Evolutionary conservation across 441 rosid genomes (phyloP).

Genomic region (Sinapis alba): DNA sequence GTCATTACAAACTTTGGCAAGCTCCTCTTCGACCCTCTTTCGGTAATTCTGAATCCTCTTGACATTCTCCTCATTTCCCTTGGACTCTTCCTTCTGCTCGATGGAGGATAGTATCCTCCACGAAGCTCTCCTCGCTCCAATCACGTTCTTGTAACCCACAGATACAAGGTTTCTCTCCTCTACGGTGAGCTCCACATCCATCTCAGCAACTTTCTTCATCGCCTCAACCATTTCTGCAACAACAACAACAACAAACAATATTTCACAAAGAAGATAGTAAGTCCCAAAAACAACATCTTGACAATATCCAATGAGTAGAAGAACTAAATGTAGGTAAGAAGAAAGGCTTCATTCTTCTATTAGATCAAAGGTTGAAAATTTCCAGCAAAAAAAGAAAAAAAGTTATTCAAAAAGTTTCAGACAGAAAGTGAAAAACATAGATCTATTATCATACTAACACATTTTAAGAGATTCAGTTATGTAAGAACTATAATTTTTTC

Average conservation of each 20-base stretch:
- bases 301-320: not conserved
- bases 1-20: slow-evolving; percentile 67
- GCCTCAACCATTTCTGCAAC: slow-evolving; percentile 81
- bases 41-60: slow-evolving; percentile 72
- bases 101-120: slow-evolving; percentile 85
- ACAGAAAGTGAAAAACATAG: not conserved
- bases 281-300: not conserved
- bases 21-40: slow-evolving; percentile 78
- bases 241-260: too few relatives aligned
- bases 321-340: not conserved
- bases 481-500: not conserved
- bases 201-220: slow-evolving; percentile 77
- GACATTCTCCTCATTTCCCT: slow-evolving; percentile 69
- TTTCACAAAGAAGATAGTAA: not conserved
- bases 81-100: slow-evolving; percentile 85
- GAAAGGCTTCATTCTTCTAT: not conserved
- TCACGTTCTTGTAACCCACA: slow-evolving; percentile 88
- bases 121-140: slow-evolving; percentile 86
- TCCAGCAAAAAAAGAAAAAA: not conserved
- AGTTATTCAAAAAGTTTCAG: not conserved
- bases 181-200: slow-evolving; percentile 68
- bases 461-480: not conserved
- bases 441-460: not conserved
- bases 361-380: not conserved
- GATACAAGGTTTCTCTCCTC: slow-evolving; percentile 89